Evolutionary conservation across 345 rosid genomes (phyloP).

Genomic region (Rhodamnia rubescens): DNA sequence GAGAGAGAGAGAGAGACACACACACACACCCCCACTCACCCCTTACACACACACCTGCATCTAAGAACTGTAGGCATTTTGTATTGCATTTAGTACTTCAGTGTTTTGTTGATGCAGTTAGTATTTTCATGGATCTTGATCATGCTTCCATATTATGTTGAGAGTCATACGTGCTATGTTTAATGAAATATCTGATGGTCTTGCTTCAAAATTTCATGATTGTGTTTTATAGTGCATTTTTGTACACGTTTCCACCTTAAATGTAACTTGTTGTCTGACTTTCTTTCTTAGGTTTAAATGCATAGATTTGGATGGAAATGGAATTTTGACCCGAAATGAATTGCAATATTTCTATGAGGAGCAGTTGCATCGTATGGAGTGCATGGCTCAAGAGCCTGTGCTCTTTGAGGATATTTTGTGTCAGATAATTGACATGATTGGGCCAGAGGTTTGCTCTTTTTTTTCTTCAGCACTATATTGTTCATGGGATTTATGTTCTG

Average conservation of each 20-base stretch:
- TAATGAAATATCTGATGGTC: neutral
- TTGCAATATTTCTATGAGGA: conserved; percentile 83
- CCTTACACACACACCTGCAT: neutral
- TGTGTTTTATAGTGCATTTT: neutral
- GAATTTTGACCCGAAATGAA: conserved; percentile 69
- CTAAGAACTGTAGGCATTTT: neutral
- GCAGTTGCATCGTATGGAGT: conserved; percentile 82
- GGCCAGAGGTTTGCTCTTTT: conserved; percentile 48
- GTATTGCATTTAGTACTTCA: neutral
- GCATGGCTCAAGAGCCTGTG: conserved; percentile 73
- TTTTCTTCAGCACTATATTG: neutral
- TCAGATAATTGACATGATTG: conserved; percentile 86
- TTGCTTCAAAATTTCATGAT: neutral
- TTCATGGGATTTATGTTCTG: neutral
- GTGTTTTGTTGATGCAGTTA: neutral
- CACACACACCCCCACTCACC: no score
- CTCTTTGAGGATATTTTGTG: conserved; percentile 74
- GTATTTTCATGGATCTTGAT: neutral
- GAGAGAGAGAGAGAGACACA: no score
- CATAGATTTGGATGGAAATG: conserved; percentile 85
- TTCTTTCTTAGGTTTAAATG: conserved; percentile 62
- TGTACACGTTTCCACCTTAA: neutral
- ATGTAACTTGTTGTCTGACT: neutral
- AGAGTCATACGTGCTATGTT: neutral
- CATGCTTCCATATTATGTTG: neutral